Base-by-base conservation (phyloP, 805 yeast species). In the Candida ficus region DNA sequence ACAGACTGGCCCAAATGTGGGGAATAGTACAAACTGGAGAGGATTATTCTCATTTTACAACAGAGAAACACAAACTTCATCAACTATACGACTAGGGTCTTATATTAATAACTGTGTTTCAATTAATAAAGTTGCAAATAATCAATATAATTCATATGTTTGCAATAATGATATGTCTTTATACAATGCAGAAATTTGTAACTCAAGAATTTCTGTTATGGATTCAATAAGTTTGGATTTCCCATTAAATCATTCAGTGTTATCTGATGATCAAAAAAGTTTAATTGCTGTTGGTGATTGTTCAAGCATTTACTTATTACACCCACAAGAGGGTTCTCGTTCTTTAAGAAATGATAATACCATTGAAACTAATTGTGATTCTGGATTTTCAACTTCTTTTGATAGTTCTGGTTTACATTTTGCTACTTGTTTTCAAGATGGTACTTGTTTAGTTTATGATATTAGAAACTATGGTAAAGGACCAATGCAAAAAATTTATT, bases 341-440 rank as follows among this genome's bases (percentile, higher is more conserved):
- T 47, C 61, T 5, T 39, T 58, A 17, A 55, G 43, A 22, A 47
- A 52, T 19, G 62, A 64, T 33, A 62, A 61, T 35, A 63, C 75
- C 2, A 67, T 78, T 38, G 69, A 66, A 41, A 80, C 91, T 0
- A 60, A 66, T 2, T 79, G 83, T 42, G 95, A 85, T 50, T 75
- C 83, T 34, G 96, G 96, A 3, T 86, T 89, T 56, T 89, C 95
- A 5, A 78, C 86, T 1, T 75, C 83, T 22, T 89, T 81, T 64
- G 80, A 82, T 44, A 74, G 81, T n/a, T 80, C 86, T 33, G 95
- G 91, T 17, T 50, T 70, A 38, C 71, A 78, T 46, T 83, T 90
- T 57, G 80, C 93, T 2, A 78, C 85, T 0, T 80, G 89, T 19
- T 88, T 88, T 58, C 96, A 90, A 61, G 89, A 85, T 56, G 98